phyloP scores from a whole-genome alignment of 2,329 filamentous ascomycete species.

The Fusarium sp. region DNA sequence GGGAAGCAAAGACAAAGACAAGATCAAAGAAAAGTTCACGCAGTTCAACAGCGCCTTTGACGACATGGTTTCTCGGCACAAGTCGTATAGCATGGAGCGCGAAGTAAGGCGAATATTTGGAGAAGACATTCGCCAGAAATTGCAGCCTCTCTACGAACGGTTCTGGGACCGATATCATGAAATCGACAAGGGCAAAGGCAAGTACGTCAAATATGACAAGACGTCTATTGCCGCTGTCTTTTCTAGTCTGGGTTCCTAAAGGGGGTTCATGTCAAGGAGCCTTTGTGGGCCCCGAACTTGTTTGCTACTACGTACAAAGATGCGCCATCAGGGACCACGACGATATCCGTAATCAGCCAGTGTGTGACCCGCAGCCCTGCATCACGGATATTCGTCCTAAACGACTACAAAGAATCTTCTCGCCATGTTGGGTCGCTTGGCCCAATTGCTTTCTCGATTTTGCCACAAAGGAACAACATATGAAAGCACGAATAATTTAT shows the following conservation, averaged over 20 bases:
- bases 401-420: neutral
- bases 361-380: neutral
- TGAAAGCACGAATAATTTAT: conserved; percentile 7
- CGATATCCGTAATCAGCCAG: neutral
- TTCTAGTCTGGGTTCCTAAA: conserved; percentile 57
- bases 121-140: conserved; percentile 87
- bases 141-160: conserved; percentile 92
- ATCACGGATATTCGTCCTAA: neutral
- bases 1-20: conserved; percentile 91
- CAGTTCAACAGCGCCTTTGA: conserved; percentile 93
- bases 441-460: neutral
- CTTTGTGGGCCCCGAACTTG: neutral
- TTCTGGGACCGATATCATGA: conserved; percentile 99
- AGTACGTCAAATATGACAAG: conserved; percentile 99
- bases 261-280: neutral
- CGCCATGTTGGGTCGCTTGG: neutral
- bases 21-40: conserved; percentile 95
- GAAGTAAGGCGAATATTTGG: conserved; percentile 86
- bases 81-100: conserved; percentile 86
- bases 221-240: conserved; percentile 76
- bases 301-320: neutral
- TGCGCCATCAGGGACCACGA: neutral
- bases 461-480: neutral
- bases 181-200: conserved; percentile 96
- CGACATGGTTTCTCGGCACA: conserved; percentile 85